A percentile compares a stretch with the other conserved stretches of the same genome.
These are phyloP conservation scores for Spiromastix sp. DNA, from an alignment of 2,329 filamentous ascomycete species.

Conservation along the genomic window DNA sequence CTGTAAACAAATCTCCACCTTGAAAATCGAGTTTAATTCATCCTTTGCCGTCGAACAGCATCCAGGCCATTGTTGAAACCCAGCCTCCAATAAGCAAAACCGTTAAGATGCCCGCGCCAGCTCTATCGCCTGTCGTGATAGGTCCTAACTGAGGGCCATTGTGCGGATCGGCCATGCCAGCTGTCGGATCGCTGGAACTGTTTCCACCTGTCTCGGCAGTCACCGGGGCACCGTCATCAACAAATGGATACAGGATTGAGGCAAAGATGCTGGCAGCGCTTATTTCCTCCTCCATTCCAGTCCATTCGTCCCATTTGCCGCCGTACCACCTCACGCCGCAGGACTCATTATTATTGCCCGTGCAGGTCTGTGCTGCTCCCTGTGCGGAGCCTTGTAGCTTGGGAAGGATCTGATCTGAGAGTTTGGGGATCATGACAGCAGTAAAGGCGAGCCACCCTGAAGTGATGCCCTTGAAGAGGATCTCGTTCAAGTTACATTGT, in stretches of 20 bases:
- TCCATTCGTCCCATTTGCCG: conserved; percentile 44
- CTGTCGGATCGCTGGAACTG: conserved; percentile 27
- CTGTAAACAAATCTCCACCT: too few relatives aligned
- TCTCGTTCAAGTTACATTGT: conserved; percentile 61
- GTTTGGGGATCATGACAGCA: conserved; percentile 53
- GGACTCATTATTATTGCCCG: conserved; percentile 46
- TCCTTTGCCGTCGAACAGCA: too few relatives aligned
- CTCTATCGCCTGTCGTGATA: conserved; percentile 25
- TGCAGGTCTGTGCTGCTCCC: conserved; percentile 54
- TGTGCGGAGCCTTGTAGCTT: conserved; percentile 48
- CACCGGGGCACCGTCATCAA: conserved; percentile 37
- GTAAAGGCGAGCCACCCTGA: conserved; percentile 54
- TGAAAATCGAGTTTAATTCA: too few relatives aligned
- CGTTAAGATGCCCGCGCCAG: conserved; percentile 30
- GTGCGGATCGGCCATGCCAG: conserved; percentile 10
- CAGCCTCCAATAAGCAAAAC: conserved; percentile 19
- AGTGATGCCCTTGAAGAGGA: conserved; percentile 61
- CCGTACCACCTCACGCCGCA: conserved; percentile 57
- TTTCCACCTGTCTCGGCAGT: conserved; percentile 50
- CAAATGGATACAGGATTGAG: conserved; percentile 45
- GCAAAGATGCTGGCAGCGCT: conserved; percentile 54
- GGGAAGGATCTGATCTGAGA: conserved; percentile 44
- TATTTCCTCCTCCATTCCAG: conserved; percentile 60
- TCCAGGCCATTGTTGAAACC: conserved; percentile 12
- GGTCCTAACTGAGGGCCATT: conserved; percentile 5